Percentiles rank a stretch among this genome's conserved stretches.
Conservation (phyloP, 164 flowering plant species). For the Dillenia suffruticosa region DNA sequence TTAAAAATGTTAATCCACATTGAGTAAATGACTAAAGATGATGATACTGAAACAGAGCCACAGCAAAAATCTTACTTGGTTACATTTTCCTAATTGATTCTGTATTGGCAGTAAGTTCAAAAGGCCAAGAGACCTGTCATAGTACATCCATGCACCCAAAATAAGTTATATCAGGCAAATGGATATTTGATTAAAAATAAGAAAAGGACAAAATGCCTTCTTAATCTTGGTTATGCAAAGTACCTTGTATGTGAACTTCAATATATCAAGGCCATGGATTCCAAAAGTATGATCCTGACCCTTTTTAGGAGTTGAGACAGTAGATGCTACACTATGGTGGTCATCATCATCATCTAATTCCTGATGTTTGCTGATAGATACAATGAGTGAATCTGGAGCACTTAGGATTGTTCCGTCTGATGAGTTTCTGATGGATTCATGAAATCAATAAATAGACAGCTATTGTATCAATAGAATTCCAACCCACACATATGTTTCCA, state of each 20-base stretch:
- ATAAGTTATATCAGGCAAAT: neutral
- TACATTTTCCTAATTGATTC: slow-evolving; percentile 92
- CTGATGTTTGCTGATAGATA: slow-evolving; percentile 46
- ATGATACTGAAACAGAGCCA: slow-evolving; percentile 4
- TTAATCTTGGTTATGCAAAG: neutral
- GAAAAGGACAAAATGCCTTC: neutral
- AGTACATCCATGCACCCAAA: neutral
- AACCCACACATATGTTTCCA: too few species aligned
- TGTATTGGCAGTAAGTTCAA: slow-evolving; percentile 85
- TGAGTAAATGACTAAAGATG: neutral
- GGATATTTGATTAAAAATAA: neutral
- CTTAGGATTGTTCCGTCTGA: slow-evolving; percentile 73
- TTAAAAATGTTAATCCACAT: neutral
- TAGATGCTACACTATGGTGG: slow-evolving; percentile 18
- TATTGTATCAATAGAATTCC: neutral
- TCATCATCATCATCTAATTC: slow-evolving; percentile 31
- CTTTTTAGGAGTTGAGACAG: slow-evolving; percentile 45
- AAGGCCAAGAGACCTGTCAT: slow-evolving; percentile 93
- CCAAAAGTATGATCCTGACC: slow-evolving; percentile 42
- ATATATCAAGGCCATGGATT: slow-evolving; percentile 69
- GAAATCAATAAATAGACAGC: slow-evolving; percentile 16
- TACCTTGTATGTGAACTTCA: slow-evolving; percentile 86
- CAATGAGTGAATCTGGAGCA: slow-evolving; percentile 79
- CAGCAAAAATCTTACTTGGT: slow-evolving; percentile 54
- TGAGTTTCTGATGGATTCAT: slow-evolving; percentile 95